These are phyloP conservation scores for Colletotrichum tofieldiae DNA, from an alignment of 2,329 filamentous ascomycete genomes.

Conservation along the genomic window DNA sequence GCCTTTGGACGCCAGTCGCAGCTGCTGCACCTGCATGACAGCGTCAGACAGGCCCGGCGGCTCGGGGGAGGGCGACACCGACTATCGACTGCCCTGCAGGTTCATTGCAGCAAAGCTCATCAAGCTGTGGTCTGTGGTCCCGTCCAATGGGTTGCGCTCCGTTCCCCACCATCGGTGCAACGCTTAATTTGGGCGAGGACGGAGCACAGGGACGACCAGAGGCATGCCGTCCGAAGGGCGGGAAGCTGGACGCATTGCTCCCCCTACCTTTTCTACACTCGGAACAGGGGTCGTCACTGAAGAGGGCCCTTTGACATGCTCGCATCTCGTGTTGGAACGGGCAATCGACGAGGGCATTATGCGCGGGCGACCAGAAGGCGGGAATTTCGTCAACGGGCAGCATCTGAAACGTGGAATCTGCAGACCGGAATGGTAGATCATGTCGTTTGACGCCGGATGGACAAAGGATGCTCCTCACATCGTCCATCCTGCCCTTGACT, in stretches of 20 bases:
- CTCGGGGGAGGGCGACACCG: constrained; percentile 10
- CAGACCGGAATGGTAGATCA: constrained; percentile 16
- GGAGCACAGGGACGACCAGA: constrained; percentile 33
- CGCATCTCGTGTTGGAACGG: constrained; percentile 6
- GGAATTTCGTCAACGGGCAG: not conserved
- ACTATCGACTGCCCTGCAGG: constrained; percentile 39
- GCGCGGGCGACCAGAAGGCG: not conserved
- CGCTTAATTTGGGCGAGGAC: constrained; percentile 37
- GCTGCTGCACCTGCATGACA: constrained; percentile 9
- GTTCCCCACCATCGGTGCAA: constrained; percentile 18
- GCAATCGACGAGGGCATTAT: constrained; percentile 14
- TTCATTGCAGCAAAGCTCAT: not conserved
- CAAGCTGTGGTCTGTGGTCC: constrained; percentile 36
- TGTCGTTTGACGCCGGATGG: constrained; percentile 10
- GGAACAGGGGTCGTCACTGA: not conserved
- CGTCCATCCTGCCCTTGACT: constrained; percentile 6
- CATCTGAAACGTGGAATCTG: constrained; percentile 35
- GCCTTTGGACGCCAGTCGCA: not conserved
- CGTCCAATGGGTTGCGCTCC: constrained; percentile 2
- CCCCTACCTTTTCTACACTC: not conserved
- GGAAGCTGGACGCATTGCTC: not conserved
- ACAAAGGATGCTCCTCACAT: constrained; percentile 14
- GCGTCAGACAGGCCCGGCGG: constrained; percentile 25
- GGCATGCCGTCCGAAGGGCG: constrained; percentile 29
- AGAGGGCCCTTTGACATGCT: not conserved